These are phyloP conservation scores for Exophiala viscosa DNA, from an alignment of 2,329 filamentous ascomycete genomes.

Conservation along the genomic window DNA sequence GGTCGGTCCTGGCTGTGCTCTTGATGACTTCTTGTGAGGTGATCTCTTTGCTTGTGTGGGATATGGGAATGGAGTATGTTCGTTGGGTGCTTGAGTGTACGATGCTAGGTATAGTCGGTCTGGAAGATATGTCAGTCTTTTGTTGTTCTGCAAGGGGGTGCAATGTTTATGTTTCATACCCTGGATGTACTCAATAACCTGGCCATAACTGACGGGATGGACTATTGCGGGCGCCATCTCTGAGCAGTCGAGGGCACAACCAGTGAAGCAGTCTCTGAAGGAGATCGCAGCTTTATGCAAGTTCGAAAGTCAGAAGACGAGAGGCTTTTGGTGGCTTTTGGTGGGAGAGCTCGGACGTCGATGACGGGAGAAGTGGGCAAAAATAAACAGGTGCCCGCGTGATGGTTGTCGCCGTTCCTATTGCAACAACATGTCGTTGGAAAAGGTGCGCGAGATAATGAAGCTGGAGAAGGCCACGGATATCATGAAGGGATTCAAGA, in stretches of 20 bases:
- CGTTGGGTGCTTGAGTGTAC: conserved; percentile 76
- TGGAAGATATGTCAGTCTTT: conserved; percentile 38
- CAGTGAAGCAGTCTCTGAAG: neutral
- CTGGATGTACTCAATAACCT: conserved; percentile 94
- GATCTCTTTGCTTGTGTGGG: conserved; percentile 59
- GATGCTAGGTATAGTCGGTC: conserved; percentile 94
- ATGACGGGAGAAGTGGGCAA: conserved; percentile 7
- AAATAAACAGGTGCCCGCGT: neutral
- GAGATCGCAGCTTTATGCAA: neutral
- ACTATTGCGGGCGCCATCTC: conserved; percentile 29
- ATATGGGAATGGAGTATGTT: conserved; percentile 83
- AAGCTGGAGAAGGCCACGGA: neutral
- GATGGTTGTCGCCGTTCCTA: conserved; percentile 3
- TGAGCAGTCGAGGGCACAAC: conserved; percentile 15
- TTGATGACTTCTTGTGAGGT: conserved; percentile 71
- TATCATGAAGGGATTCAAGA: neutral
- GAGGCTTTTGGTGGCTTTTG: neutral
- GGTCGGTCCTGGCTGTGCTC: conserved; percentile 58
- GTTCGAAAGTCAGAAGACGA: neutral
- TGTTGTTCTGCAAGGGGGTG: conserved; percentile 32
- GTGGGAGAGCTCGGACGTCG: conserved; percentile 6
- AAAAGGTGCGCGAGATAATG: conserved; percentile 1
- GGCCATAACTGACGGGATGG: conserved; percentile 65
- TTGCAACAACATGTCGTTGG: conserved; percentile 14
- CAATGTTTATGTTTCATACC: conserved; percentile 50